Evolutionary conservation across 805 yeast genomes (phyloP).

Genomic region (Saccharomycopsis sp.): DNA sequence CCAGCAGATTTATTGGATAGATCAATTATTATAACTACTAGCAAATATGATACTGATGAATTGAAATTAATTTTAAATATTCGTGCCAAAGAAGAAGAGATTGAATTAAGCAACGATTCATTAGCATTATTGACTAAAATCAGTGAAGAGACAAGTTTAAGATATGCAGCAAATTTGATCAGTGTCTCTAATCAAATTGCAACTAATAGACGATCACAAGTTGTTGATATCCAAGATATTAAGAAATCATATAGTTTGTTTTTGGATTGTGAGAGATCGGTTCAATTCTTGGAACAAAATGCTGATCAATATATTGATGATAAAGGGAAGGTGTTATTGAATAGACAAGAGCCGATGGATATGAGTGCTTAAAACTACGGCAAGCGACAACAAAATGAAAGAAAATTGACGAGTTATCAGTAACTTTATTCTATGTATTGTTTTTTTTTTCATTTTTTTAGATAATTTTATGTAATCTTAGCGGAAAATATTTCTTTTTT

Average conservation of each 20-base stretch:
- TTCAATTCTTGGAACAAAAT: conserved; percentile 69
- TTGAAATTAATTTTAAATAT: conserved; percentile 79
- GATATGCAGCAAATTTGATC: conserved; percentile 88
- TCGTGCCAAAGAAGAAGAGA: conserved; percentile 92
- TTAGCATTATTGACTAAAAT: conserved; percentile 81
- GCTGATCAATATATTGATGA: conserved; percentile 70
- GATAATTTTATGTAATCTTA: neutral
- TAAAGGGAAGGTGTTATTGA: conserved; percentile 61
- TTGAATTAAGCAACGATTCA: conserved; percentile 75
- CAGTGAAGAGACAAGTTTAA: conserved; percentile 81
- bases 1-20: conserved; percentile 94
- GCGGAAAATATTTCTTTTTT: neutral
- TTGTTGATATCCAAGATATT: conserved; percentile 73
- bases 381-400: neutral
- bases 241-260: conserved; percentile 83
- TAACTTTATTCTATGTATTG: neutral
- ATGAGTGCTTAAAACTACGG: conserved; percentile 14
- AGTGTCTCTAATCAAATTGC: conserved; percentile 87
- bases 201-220: conserved; percentile 62
- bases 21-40: conserved; percentile 84
- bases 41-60: conserved; percentile 71
- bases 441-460: neutral
- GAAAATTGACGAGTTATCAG: neutral
- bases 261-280: conserved; percentile 84
- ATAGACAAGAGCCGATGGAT: conserved; percentile 36